Conservation (phyloP, 2,329 filamentous ascomycete genomes). For the Neurospora crassa region DNA sequence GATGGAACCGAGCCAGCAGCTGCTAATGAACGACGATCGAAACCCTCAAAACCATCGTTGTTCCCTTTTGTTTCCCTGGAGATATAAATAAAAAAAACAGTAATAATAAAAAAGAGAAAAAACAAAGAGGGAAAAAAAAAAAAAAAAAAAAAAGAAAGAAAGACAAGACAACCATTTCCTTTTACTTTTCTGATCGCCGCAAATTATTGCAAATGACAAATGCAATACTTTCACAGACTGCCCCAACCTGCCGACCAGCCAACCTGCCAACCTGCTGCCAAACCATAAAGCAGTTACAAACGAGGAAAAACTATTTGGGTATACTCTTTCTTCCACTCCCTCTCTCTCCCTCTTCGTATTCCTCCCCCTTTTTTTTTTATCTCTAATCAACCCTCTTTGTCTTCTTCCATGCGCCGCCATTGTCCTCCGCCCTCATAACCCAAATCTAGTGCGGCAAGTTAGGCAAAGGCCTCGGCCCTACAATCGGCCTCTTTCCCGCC, state of each 20-base stretch:
- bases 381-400: background rate
- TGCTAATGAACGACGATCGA: too few species aligned
- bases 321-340: background rate
- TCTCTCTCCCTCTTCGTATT: background rate
- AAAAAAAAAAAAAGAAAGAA: too few species aligned
- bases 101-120: too few species aligned
- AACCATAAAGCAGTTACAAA: background rate
- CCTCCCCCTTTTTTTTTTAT: background rate
- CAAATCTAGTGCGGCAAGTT: slow-evolving; percentile 15
- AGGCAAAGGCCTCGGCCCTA: slow-evolving; percentile 63
- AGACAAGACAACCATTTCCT: background rate
- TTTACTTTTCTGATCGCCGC: background rate
- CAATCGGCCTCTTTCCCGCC: slow-evolving; percentile 64
- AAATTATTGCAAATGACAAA: background rate
- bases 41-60: too few species aligned
- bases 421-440: background rate
- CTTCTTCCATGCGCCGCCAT: background rate
- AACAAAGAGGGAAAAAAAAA: too few species aligned
- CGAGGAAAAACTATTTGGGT: background rate
- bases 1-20: background rate
- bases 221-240: background rate
- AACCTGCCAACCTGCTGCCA: too few species aligned
- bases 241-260: background rate
- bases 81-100: too few species aligned
- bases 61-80: too few species aligned